Conservation (phyloP, 179 eudicot genomes). For the Heliamphora pulchella region DNA sequence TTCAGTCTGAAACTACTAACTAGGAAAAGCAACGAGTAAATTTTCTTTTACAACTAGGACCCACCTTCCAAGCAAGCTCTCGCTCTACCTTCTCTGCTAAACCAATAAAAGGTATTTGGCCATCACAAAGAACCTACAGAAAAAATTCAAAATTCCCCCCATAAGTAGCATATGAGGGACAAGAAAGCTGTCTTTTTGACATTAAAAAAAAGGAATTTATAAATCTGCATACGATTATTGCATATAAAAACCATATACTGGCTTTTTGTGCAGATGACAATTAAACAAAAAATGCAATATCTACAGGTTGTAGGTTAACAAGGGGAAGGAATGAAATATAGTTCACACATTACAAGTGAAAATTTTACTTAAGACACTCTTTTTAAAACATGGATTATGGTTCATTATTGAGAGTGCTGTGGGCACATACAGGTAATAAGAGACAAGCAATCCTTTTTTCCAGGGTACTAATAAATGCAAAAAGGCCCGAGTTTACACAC, state of each 20-base stretch:
- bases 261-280: neutral
- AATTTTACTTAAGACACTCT: too few species aligned
- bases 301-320: neutral
- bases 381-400: too few species aligned
- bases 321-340: neutral
- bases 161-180: neutral
- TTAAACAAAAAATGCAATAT: neutral
- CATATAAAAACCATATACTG: neutral
- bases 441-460: neutral
- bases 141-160: neutral
- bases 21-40: neutral
- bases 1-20: conserved; percentile 7
- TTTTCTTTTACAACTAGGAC: conserved; percentile 16
- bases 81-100: conserved; percentile 79
- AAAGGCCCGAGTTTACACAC: too few species aligned
- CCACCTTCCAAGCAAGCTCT: conserved; percentile 93
- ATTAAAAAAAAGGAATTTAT: neutral
- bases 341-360: neutral
- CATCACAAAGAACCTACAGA: conserved; percentile 76
- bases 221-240: neutral
- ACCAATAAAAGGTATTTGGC: conserved; percentile 82
- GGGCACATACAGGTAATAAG: neutral
- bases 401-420: too few species aligned
- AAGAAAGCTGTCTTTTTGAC: neutral
- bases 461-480: too few species aligned